Evolutionary conservation across 2,329 filamentous ascomycete species (phyloP), one percentile per base, ranked within the genome.

Genomic region (Allantophomopsis cytisporea): DNA sequence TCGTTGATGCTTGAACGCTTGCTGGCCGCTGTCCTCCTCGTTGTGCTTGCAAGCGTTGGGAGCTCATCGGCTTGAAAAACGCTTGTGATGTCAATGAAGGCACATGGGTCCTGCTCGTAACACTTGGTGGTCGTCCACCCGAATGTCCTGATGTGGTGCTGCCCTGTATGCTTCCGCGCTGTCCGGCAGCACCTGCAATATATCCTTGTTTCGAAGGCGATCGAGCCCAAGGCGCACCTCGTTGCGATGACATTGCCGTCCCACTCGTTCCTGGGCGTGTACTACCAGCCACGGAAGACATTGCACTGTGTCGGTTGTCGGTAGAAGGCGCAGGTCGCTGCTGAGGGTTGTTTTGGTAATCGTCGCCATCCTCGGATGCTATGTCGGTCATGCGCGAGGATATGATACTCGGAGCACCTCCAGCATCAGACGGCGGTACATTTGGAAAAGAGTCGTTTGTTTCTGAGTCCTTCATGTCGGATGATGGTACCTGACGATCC

Each of bases 51-150:
- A 96, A 67, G 57, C 86, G 82, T 58, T 94, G 87, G 17, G 89
- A 94, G 62, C 88, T 96, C 86, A 98, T 94, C 31, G 91, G 91
- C 16, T 81, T 82, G 56, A 94, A 94, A 64, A 98, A 96, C 39
- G 85, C 89, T 54, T 89, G 83, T 13, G 86, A 87, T 2, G 86
- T 81, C 39, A 98, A 65, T 2, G 83, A 87, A 1, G 91, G 88
- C 15, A 94, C 87, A 66, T 98, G 91, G 33, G 84, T 91, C 53
- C 80, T 75, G 55, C 80, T 87, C 35, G 81, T 69, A 33, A 83
- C 70, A 47, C 80, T 89, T 13, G 67, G 69, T 39, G 67, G 80
- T 47, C 70, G 70, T 48, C 60, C 76, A 16, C 18, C 30, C 14
- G 18, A n/a, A 14, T 11, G 6, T 30, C 65, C 61, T 21, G 58